Evolutionary conservation across 1,284 basidiomycete genomes (phyloP).

Genomic region (Pyrrhoderma lamaoense): DNA sequence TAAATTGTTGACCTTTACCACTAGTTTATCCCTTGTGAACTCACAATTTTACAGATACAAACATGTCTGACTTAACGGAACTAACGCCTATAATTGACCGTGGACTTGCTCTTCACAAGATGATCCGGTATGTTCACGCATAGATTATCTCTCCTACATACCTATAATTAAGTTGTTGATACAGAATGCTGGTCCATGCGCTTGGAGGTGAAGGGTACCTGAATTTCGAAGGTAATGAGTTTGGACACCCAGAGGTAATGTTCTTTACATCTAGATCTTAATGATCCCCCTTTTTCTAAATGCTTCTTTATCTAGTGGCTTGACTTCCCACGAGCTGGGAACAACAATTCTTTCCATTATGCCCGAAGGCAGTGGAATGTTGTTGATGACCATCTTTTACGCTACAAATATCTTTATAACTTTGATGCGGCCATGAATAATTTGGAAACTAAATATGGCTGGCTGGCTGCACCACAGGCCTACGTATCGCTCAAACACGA

Average conservation of each 20-base stretch:
- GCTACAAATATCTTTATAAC: conserved; percentile 89
- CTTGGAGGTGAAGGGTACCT: conserved; percentile 96
- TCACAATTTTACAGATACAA: conserved; percentile 58
- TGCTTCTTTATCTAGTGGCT: conserved; percentile 69
- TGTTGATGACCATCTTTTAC: conserved; percentile 76
- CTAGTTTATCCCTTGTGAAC: conserved; percentile 1
- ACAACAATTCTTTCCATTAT: conserved; percentile 92
- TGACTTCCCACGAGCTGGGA: conserved; percentile 95
- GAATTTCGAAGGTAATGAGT: conserved; percentile 98
- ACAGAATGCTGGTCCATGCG: conserved; percentile 81
- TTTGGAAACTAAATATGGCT: conserved; percentile 71
- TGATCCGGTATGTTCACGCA: conserved; percentile 71
- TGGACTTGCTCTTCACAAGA: conserved; percentile 91
- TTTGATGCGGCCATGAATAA: conserved; percentile 95
- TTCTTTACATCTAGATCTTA: background rate
- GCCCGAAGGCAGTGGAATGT: conserved; percentile 95
- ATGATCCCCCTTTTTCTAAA: background rate
- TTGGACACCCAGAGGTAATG: conserved; percentile 88
- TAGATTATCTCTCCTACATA: background rate
- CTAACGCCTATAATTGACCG: conserved; percentile 86
- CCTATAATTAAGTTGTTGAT: conserved; percentile 3
- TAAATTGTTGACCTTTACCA: conserved; percentile 32
- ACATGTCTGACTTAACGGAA: conserved; percentile 89
- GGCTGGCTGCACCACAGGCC: conserved; percentile 79
- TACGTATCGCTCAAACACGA: conserved; percentile 94